Percentiles rank a stretch among this genome's conserved stretches.
Conservation (phyloP, 2,329 filamentous ascomycete species). For the Periglandula ipomoeae region DNA sequence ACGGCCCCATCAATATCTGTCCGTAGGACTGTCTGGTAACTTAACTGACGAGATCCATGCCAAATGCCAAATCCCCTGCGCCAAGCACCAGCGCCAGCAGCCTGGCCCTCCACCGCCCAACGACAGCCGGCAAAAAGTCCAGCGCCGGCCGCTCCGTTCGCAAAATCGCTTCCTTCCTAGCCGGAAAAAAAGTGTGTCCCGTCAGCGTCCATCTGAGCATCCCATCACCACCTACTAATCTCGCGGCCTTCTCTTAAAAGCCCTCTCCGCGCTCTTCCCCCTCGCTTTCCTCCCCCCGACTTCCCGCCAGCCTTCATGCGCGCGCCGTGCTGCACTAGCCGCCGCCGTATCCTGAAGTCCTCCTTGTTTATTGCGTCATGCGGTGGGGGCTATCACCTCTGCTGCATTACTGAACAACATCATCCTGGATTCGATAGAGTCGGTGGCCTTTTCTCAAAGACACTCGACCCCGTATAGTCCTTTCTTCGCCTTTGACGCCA, state of each 20-base stretch:
- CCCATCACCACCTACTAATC: slow-evolving; percentile 10
- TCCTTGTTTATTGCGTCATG: slow-evolving; percentile 34
- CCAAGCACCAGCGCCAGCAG: no score
- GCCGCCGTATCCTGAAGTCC: slow-evolving; percentile 1
- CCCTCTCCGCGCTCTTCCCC: slow-evolving; percentile 1
- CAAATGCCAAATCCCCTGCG: no score
- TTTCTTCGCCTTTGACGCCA: slow-evolving; percentile 15
- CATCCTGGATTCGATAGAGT: slow-evolving; percentile 50
- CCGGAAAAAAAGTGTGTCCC: background rate
- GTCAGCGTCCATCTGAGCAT: no score
- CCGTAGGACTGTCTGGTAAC: no score
- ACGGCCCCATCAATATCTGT: background rate
- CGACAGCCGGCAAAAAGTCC: slow-evolving; percentile 10
- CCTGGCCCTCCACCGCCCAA: no score
- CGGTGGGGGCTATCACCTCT: slow-evolving; percentile 47
- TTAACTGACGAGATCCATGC: no score
- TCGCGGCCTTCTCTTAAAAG: slow-evolving; percentile 7
- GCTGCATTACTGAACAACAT: slow-evolving; percentile 36
- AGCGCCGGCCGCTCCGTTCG: slow-evolving; percentile 1
- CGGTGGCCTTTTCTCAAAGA: slow-evolving; percentile 15
- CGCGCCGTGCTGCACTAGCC: slow-evolving; percentile 5
- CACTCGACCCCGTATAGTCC: slow-evolving; percentile 9
- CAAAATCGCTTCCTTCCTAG: background rate
- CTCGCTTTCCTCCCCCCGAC: slow-evolving; percentile 6
- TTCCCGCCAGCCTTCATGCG: slow-evolving; percentile 2